These are phyloP conservation scores for Ogataea populi-albae DNA, from an alignment of 805 yeast species.

Conservation along the genomic window DNA sequence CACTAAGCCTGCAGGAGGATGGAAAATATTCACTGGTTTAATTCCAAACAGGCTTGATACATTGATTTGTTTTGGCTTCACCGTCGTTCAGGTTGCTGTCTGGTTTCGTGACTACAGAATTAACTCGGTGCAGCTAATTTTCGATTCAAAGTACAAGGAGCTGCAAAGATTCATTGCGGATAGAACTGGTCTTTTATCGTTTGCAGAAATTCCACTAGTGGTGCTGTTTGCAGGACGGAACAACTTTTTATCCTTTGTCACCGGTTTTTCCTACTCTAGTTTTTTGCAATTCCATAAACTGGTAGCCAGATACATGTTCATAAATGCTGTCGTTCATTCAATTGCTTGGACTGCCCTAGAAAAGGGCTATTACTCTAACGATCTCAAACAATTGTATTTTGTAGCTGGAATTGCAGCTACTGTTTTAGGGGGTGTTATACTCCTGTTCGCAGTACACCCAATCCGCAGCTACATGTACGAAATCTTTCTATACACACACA, in stretches of 20 bases:
- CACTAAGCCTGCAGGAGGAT: constrained; percentile 14
- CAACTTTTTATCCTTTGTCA: constrained; percentile 40
- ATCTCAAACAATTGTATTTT: constrained; percentile 16
- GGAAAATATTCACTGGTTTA: constrained; percentile 16
- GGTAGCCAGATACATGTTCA: constrained; percentile 50
- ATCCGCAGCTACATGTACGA: constrained; percentile 60
- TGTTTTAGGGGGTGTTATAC: constrained; percentile 39
- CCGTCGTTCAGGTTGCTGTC: constrained; percentile 25
- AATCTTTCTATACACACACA: constrained; percentile 55
- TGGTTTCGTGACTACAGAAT: constrained; percentile 19
- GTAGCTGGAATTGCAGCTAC: constrained; percentile 40
- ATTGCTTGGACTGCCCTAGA: constrained; percentile 30
- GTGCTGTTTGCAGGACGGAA: constrained; percentile 50
- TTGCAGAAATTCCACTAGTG: constrained; percentile 38
- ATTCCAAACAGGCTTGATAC: constrained; percentile 36
- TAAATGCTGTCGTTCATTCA: constrained; percentile 41
- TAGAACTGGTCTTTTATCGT: constrained; percentile 42
- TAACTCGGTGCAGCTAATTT: constrained; percentile 19
- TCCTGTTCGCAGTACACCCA: constrained; percentile 47
- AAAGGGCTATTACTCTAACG: constrained; percentile 7
- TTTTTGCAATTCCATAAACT: constrained; percentile 62
- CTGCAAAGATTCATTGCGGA: constrained; percentile 30
- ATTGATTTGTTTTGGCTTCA: constrained; percentile 25
- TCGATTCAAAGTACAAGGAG: constrained; percentile 33
- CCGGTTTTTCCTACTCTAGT: constrained; percentile 42